Percentiles rank a stretch among this genome's conserved stretches.
These are phyloP conservation scores for Biancaea sappan DNA, from an alignment of 306 rosid genomes.

Conservation along the genomic window DNA sequence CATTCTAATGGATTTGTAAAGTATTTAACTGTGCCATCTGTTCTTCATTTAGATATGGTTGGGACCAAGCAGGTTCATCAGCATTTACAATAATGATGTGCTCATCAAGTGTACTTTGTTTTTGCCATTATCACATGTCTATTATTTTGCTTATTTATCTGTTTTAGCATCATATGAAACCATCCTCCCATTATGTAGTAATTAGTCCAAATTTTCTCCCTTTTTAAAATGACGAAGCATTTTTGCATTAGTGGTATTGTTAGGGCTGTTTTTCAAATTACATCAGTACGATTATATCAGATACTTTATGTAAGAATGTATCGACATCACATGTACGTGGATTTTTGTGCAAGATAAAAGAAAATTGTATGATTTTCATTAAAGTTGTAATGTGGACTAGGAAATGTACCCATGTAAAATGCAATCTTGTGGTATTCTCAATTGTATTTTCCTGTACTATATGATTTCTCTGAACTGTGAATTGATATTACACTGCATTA, in stretches of 20 bases:
- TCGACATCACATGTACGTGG: background rate
- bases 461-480: background rate
- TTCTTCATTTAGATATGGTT: background rate
- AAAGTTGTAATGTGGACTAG: background rate
- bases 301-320: conserved; percentile 1
- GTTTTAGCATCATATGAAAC: background rate
- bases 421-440: background rate
- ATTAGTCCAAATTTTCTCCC: background rate
- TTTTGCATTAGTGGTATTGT: background rate
- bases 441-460: background rate
- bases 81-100: background rate
- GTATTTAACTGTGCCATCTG: background rate
- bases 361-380: background rate
- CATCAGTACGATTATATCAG: background rate
- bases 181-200: background rate
- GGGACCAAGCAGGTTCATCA: background rate
- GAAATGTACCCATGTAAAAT: background rate
- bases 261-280: background rate
- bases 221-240: too few species aligned
- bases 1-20: conserved; percentile 5
- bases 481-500: background rate
- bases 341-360: background rate
- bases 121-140: too few species aligned
- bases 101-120: background rate
- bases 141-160: background rate